Conservation (phyloP, 2,329 filamentous ascomycete genomes). For the Ceratocystis smalleyi region DNA sequence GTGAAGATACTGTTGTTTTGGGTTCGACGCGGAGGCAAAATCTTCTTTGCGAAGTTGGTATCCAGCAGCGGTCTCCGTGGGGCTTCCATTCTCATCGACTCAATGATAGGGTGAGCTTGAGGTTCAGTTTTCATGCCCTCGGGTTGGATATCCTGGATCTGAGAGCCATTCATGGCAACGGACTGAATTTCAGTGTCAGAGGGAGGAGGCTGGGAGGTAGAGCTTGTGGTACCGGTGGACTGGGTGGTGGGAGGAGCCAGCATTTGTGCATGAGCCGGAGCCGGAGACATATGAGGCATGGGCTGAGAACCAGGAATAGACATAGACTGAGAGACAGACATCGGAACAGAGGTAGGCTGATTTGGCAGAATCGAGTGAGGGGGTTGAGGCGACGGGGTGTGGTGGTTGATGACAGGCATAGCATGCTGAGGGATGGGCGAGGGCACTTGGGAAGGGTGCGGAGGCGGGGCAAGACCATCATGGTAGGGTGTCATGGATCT, state of each 20-base stretch:
- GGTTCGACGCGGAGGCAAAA: constrained; percentile 45
- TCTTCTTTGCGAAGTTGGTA: constrained; percentile 39
- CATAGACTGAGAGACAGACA: constrained; percentile 7
- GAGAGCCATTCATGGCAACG: constrained; percentile 3
- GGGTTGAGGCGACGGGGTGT: constrained; percentile 45
- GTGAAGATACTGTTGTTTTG: constrained; percentile 81
- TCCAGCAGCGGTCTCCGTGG: constrained; percentile 34
- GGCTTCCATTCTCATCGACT: constrained; percentile 25
- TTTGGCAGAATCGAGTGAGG: constrained; percentile 37
- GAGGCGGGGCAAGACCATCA: constrained; percentile 32
- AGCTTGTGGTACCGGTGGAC: constrained; percentile 21
- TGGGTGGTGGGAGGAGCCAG: constrained; percentile 25
- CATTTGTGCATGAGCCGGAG: constrained; percentile 33
- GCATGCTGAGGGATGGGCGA: constrained; percentile 27
- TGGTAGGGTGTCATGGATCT: constrained; percentile 43
- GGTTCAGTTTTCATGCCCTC: constrained; percentile 24
- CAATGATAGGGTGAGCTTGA: constrained; percentile 33
- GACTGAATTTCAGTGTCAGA: constrained; percentile 24
- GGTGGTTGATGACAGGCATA: constrained; percentile 21
- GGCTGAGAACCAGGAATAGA: constrained; percentile 24
- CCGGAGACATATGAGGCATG: constrained; percentile 36
- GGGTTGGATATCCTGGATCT: constrained; percentile 18
- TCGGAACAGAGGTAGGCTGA: constrained; percentile 14
- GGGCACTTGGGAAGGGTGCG: constrained; percentile 44
- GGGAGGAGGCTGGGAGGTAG: constrained; percentile 27